Conservation (phyloP, 768 basidiomycete genomes). For the Xerocomellus amylosporus region DNA sequence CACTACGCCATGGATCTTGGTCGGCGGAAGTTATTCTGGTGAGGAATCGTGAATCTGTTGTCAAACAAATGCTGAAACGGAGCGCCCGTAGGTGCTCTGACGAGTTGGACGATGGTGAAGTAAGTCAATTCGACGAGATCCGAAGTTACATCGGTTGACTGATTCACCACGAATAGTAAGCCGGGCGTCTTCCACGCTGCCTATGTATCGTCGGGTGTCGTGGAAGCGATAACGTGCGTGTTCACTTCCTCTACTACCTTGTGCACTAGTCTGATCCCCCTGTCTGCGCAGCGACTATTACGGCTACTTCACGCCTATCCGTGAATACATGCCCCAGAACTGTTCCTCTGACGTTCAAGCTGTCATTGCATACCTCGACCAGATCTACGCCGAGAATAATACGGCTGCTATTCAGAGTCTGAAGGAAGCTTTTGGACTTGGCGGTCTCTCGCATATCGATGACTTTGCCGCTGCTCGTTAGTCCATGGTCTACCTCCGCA, state of each 20-base stretch:
- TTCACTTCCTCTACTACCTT: not conserved
- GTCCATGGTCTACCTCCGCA: conserved; percentile 11
- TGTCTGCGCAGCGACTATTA: conserved; percentile 18
- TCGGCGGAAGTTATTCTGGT: conserved; percentile 45
- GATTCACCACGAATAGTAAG: conserved; percentile 27
- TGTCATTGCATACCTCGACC: conserved; percentile 60
- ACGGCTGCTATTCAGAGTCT: conserved; percentile 47
- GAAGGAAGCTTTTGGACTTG: conserved; percentile 60
- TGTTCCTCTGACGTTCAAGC: conserved; percentile 71
- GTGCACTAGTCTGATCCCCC: not conserved
- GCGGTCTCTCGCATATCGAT: conserved; percentile 54
- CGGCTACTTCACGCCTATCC: conserved; percentile 69
- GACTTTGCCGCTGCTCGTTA: conserved; percentile 60
- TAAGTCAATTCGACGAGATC: conserved; percentile 27
- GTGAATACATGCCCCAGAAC: conserved; percentile 64
- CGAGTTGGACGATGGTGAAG: conserved; percentile 71
- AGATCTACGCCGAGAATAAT: conserved; percentile 48
- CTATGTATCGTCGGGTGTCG: conserved; percentile 46
- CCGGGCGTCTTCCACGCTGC: conserved; percentile 41
- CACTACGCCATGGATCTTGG: conserved; percentile 41
- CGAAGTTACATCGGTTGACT: not conserved
- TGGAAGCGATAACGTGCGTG: conserved; percentile 43
- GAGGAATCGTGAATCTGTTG: not conserved
- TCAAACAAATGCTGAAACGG: not conserved
- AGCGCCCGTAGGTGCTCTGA: conserved; percentile 36